Evolutionary conservation across 1,284 basidiomycete species (phyloP).

Genomic region (Rugosomyces carneus): DNA sequence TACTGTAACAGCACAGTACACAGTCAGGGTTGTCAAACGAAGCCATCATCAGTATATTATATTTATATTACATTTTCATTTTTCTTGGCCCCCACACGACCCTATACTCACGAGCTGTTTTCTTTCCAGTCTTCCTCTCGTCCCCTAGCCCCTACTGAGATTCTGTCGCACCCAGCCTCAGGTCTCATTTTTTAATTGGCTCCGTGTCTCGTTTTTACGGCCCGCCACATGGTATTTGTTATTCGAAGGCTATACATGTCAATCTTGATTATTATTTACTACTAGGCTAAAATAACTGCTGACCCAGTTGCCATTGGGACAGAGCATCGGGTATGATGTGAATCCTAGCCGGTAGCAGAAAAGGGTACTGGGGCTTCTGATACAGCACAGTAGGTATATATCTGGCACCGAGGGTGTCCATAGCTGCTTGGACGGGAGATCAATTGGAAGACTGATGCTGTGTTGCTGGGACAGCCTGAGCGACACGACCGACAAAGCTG

Average conservation of each 20-base stretch:
- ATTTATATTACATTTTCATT: neutral
- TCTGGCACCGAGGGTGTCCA: neutral
- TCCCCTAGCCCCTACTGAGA: neutral
- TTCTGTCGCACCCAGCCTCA: neutral
- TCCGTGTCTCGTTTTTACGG: too few relatives aligned
- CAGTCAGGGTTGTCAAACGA: conserved; percentile 4
- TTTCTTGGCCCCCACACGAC: too few relatives aligned
- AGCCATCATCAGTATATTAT: neutral
- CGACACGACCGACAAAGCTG: neutral
- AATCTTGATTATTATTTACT: too few relatives aligned
- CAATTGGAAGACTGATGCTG: too few relatives aligned
- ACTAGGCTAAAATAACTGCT: too few relatives aligned
- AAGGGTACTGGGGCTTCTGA: neutral
- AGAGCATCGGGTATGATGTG: neutral
- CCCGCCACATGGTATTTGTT: too few relatives aligned
- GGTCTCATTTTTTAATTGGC: neutral
- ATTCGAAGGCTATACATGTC: too few relatives aligned
- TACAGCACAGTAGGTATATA: too few relatives aligned
- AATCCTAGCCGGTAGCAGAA: neutral
- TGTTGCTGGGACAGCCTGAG: too few relatives aligned
- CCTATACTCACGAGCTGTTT: too few relatives aligned
- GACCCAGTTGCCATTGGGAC: neutral
- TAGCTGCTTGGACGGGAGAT: too few relatives aligned
- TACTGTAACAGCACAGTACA: neutral
- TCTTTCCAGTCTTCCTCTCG: neutral